These are phyloP conservation scores for Hemileia vastatrix DNA, from an alignment of 1,284 basidiomycete genomes.

Conservation along the genomic window DNA sequence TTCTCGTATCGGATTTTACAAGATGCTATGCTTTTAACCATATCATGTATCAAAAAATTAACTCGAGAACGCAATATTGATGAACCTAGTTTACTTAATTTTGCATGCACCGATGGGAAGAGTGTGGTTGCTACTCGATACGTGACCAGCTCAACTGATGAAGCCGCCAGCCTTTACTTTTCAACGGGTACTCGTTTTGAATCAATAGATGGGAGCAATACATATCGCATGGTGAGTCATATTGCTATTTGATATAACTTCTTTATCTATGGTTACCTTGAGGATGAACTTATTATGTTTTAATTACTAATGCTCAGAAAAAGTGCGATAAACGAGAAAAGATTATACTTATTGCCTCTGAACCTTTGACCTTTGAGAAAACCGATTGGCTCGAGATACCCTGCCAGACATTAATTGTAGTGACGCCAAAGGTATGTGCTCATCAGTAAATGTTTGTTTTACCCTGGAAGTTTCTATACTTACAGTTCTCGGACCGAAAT, in stretches of 20 bases:
- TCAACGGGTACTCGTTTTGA: constrained; percentile 39
- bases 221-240: constrained; percentile 63
- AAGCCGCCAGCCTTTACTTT: constrained; percentile 69
- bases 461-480: background rate
- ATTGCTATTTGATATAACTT: background rate
- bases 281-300: background rate
- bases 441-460: no score
- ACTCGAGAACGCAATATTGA: constrained; percentile 60
- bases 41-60: constrained; percentile 64
- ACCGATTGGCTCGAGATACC: constrained; percentile 44
- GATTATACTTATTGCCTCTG: constrained; percentile 54
- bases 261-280: background rate
- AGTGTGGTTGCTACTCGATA: constrained; percentile 89
- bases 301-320: constrained; percentile 44
- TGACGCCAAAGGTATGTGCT: constrained; percentile 38
- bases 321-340: constrained; percentile 89
- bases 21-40: constrained; percentile 76
- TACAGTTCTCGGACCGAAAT: constrained; percentile 51
- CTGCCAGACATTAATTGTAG: constrained; percentile 48
- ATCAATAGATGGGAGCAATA: no score
- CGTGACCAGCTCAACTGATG: constrained; percentile 78
- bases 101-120: constrained; percentile 87
- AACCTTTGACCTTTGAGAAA: constrained; percentile 87
- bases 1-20: constrained; percentile 59
- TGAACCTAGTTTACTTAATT: constrained; percentile 86